Percentiles rank a stretch among this genome's conserved stretches.
phyloP scores from a whole-genome alignment of 2,329 filamentous ascomycete species.

The Ophiostoma ulmi region DNA sequence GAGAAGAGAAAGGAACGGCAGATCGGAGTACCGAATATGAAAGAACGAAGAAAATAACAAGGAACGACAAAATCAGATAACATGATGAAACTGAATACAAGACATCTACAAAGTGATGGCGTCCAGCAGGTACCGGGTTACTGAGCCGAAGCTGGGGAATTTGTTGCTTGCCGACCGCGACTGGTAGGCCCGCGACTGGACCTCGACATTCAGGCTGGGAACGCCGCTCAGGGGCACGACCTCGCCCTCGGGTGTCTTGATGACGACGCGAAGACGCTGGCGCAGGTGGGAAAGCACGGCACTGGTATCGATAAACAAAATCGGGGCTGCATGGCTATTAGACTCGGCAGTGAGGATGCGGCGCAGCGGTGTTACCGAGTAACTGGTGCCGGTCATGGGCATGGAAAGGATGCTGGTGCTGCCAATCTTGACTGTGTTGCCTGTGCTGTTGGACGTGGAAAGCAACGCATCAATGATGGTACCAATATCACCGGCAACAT shows the following conservation, averaged over 20 bases:
- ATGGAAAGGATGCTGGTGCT: constrained; percentile 37
- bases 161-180: constrained; percentile 23
- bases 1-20: neutral
- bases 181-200: constrained; percentile 33
- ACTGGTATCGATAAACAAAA: constrained; percentile 7
- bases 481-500: neutral
- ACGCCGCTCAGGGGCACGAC: constrained; percentile 29
- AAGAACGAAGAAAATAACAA: neutral
- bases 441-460: neutral
- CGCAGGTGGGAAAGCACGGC: constrained; percentile 36
- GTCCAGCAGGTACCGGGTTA: neutral
- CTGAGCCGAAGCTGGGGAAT: constrained; percentile 31
- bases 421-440: constrained; percentile 29
- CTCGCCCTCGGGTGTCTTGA: constrained; percentile 33
- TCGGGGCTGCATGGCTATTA: neutral
- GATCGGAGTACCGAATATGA: neutral
- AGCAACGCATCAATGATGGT: neutral
- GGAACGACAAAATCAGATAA: neutral
- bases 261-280: constrained; percentile 28
- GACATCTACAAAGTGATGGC: neutral
- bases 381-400: constrained; percentile 35
- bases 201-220: constrained; percentile 37
- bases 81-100: neutral
- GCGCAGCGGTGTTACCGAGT: constrained; percentile 35
- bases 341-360: constrained; percentile 20